Base-by-base conservation (phyloP, 2,329 filamentous ascomycete species). In the Tolypocladium paradoxum region DNA sequence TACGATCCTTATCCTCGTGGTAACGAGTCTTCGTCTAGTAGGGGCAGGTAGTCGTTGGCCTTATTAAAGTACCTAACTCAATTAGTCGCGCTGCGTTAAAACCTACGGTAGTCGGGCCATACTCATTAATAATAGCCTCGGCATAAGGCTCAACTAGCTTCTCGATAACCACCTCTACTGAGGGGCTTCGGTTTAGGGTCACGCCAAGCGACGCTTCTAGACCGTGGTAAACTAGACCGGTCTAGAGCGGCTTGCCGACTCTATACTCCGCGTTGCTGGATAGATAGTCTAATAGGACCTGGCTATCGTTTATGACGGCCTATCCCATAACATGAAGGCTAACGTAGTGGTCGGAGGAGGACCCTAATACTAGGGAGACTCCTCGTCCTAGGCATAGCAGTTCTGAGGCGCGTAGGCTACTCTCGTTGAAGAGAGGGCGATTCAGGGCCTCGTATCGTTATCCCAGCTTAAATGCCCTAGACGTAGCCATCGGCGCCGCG, bases 231-330 rank as follows among this genome's bases (percentile, higher is more conserved):
- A 77, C 9, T 76, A 57, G 0, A 77, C 71, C 0, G 75, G 74
- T 4, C 62, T 57, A 3, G 67, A 68, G 31, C 60, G 60, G 20
- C 62, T 61, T 5, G 61, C 64, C 0, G 67, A 63, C 8, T 63
- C 63, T 1, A 65, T 67, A 16, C 58, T 62, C 29, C 63, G 58
- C 1, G 61, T 60, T 65, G 6, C 62, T 60, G 6, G 67, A 67
- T 54, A 83, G 73, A 53, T 81, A 82, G 50, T 79, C 75, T n/a
- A 81, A 76, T 47, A 84, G 70, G 12, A 84, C 73, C 51, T 83
- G 79, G 1, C 77, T 80, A 65, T 84, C 81, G 49, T 77, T 77
- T 6, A 78, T 80, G 6, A 78, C 73, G 6, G 79, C 77, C 0
- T 81, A 81, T 0, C 81, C 79, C 50, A 84, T 74, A 54, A 84